Base-by-base conservation (phyloP, 164 flowering plant species). In the Brasenia schreberi region DNA sequence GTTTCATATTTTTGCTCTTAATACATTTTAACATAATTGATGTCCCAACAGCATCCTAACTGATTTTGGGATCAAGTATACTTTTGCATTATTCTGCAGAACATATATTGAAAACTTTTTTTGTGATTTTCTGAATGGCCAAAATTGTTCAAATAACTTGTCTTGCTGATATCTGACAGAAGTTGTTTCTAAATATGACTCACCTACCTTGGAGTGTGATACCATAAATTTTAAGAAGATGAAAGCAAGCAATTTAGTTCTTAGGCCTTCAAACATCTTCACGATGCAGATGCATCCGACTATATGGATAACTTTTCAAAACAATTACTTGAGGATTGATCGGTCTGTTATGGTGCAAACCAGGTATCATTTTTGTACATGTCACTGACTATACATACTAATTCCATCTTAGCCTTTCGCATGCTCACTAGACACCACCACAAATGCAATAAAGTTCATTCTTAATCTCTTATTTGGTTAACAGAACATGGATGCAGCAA, bases 401-500 rank as follows among this genome's bases (percentile, higher is more conserved):
- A 19, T 6, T 19, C 6, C 18, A 43, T 6, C 6, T 23, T 33
- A 3, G 39, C 39, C 39, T 33, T 33, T 3, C 39, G 4, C 39
- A 33, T 3, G 2, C 39, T 33, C 39, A 33, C 39, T 33, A 33
- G 0, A 16, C 5, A 2, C 33, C 3, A 42, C 9, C 14, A n/a
- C n/a, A 18, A 64, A 45, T 33, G 19, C 9, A 43, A 33, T 14
- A 33, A 18, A 39, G 33, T 39, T 4, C 14, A 18, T 39, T 64
- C 10, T 18, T 4, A 19, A 11, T 45, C 18, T 27, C 17, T 43
- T 63, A 65, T 5, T 18, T 44, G 66, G 64, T 65, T 65, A 73
- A 68, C 92, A 89, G 94, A 89, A 74, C 68, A 70, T 66, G 82
- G 77, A 63, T 82, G 75, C 27, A 70, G 76, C 42, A 84, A 82